Evolutionary conservation across 75 land plant species (phyloP).

Genomic region (Pinus albicaulis): DNA sequence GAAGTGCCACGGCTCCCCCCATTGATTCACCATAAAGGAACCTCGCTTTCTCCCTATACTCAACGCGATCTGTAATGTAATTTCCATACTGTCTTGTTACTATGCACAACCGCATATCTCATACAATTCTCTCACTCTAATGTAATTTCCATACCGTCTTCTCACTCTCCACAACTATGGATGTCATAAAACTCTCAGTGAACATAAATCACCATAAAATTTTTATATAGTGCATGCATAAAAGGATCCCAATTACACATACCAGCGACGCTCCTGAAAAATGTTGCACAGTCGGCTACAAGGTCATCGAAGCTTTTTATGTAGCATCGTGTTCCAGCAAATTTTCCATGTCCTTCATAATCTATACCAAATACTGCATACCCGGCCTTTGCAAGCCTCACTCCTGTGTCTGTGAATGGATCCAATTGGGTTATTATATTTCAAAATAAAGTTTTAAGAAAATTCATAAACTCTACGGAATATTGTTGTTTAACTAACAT

Average conservation of each 20-base stretch:
- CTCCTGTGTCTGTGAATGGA: conserved; percentile 31
- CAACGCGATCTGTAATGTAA: too few species aligned
- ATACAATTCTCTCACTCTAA: too few species aligned
- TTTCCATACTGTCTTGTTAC: too few species aligned
- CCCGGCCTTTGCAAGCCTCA: conserved; percentile 48
- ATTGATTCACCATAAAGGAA: too few species aligned
- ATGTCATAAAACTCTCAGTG: not conserved
- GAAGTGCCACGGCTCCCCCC: too few species aligned
- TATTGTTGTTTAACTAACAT: too few species aligned
- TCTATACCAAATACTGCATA: conserved; percentile 68
- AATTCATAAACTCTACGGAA: too few species aligned
- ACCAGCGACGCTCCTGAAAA: conserved; percentile 58
- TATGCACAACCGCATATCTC: too few species aligned
- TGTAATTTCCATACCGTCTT: conserved; percentile 17
- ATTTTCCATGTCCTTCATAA: conserved; percentile 71
- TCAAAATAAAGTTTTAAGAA: too few species aligned
- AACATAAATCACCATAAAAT: too few species aligned
- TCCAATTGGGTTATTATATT: too few species aligned
- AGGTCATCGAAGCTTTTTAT: conserved; percentile 39
- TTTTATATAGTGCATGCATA: not conserved
- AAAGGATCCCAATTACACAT: not conserved
- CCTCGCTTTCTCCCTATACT: too few species aligned
- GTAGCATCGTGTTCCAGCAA: conserved; percentile 42
- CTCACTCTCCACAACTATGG: conserved; percentile 18
- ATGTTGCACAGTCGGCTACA: conserved; percentile 43